Conservation (phyloP, 108 stramenopile species). For the Nitzschia sp. region DNA sequence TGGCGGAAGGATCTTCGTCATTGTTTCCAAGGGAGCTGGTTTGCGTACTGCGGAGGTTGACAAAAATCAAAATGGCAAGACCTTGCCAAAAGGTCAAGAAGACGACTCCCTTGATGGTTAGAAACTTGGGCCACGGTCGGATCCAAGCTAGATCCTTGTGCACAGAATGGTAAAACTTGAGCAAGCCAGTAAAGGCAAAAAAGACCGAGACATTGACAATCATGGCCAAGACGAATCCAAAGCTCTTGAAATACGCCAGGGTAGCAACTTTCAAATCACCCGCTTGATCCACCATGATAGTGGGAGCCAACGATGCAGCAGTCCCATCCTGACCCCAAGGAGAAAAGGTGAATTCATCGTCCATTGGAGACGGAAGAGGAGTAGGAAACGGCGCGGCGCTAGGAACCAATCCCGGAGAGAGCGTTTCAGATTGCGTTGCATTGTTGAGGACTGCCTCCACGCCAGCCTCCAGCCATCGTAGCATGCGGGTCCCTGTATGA, state of each 20-base stretch:
- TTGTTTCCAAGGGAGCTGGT: not conserved
- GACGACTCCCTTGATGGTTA: conserved; percentile 88
- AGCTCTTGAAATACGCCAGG: conserved; percentile 44
- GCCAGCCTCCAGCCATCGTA: conserved; percentile 16
- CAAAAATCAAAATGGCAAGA: conserved; percentile 53
- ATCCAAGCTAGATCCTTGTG: conserved; percentile 75
- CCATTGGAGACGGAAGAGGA: not conserved
- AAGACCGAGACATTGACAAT: conserved; percentile 79
- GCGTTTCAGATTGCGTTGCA: not conserved
- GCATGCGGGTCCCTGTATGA: not conserved
- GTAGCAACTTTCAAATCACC: conserved; percentile 16
- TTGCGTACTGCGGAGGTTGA: conserved; percentile 21
- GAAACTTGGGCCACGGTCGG: conserved; percentile 84
- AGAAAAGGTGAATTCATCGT: not conserved
- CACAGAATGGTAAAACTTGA: conserved; percentile 85
- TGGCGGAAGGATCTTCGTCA: conserved; percentile 44
- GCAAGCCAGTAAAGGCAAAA: conserved; percentile 81
- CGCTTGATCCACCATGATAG: not conserved
- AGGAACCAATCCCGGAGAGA: not conserved
- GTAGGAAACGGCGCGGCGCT: not conserved
- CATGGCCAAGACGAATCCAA: conserved; percentile 69
- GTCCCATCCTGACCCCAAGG: not conserved
- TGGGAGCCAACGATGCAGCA: conserved; percentile 18
- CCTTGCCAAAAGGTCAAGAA: conserved; percentile 93
- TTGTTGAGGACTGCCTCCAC: not conserved